These are phyloP conservation scores for Cryptococcus sp. DNA, from an alignment of 1,284 basidiomycete species.

Conservation along the genomic window DNA sequence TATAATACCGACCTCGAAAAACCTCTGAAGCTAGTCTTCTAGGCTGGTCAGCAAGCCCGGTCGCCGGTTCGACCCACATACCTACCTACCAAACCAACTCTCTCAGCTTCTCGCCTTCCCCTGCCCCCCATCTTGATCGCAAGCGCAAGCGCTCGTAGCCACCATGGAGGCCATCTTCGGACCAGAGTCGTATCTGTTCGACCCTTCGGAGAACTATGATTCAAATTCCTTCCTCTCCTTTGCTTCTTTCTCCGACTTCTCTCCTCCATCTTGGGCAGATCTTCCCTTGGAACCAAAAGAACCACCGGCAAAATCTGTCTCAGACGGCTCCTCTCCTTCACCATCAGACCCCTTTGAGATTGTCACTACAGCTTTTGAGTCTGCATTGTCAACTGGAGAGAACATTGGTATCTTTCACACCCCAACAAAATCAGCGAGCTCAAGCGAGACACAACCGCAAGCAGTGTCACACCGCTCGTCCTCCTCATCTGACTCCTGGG, in stretches of 20 bases:
- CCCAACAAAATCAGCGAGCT: constrained; percentile 16
- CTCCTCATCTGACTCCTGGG: constrained; percentile 24
- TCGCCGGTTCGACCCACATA: constrained; percentile 21
- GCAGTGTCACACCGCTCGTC: constrained; percentile 11
- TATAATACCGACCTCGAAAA: constrained; percentile 1
- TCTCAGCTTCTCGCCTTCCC: constrained; percentile 2
- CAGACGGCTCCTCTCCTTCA: constrained; percentile 23
- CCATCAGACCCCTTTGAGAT: constrained; percentile 29
- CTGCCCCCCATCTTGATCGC: constrained; percentile 3
- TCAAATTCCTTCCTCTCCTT: constrained; percentile 39
- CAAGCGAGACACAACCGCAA: constrained; percentile 3
- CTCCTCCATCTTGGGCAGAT: constrained; percentile 19
- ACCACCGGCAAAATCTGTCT: constrained; percentile 13
- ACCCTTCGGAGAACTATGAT: constrained; percentile 26
- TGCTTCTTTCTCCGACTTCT: constrained; percentile 38
- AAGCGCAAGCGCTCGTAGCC: constrained; percentile 13
- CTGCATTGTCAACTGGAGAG: constrained; percentile 8
- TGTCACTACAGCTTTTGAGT: constrained; percentile 22
- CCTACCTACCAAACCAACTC: too few relatives aligned
- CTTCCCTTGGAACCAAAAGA: constrained; percentile 11
- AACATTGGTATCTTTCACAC: constrained; percentile 38
- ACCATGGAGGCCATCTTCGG: constrained; percentile 40
- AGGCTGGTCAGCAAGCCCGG: constrained; percentile 22
- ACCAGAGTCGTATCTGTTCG: constrained; percentile 31
- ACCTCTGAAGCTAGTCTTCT: constrained; percentile 17